A percentile compares a stretch with the other conserved stretches of the same genome.
These are phyloP conservation scores for Malassezia vespertilionis DNA, from an alignment of 1,284 basidiomycete species.

Conservation along the genomic window DNA sequence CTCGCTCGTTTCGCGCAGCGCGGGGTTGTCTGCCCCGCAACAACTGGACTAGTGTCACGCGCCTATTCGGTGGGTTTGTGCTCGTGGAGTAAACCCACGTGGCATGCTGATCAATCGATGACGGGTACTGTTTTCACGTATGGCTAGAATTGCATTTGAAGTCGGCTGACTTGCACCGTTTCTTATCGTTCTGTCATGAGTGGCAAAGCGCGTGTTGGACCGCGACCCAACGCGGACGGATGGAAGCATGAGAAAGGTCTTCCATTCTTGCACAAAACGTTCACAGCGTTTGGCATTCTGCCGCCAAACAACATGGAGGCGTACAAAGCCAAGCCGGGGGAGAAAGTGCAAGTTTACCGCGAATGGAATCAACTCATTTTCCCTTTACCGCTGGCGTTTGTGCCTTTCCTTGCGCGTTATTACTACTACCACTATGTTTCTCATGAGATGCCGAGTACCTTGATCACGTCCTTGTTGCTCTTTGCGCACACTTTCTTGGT, in stretches of 20 bases:
- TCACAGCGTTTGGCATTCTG: not conserved
- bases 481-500: conserved; percentile 23
- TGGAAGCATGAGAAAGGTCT: conserved; percentile 3
- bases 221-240: conserved; percentile 2
- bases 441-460: conserved; percentile 23
- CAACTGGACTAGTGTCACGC: too few relatives aligned
- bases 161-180: too few relatives aligned
- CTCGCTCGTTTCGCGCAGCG: too few relatives aligned
- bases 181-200: too few relatives aligned
- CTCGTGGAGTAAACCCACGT: too few relatives aligned
- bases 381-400: conserved; percentile 21
- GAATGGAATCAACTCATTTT: conserved; percentile 25
- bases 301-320: not conserved
- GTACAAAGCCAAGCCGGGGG: not conserved
- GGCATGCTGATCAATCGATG: too few relatives aligned
- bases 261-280: not conserved
- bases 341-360: conserved; percentile 22
- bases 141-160: too few relatives aligned
- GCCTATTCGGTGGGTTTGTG: too few relatives aligned
- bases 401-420: conserved; percentile 26
- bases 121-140: too few relatives aligned
- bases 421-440: conserved; percentile 20
- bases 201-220: too few relatives aligned
- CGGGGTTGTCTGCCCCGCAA: too few relatives aligned
- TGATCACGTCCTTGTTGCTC: too few relatives aligned